Evolutionary conservation across 1,284 basidiomycete species (phyloP).

Genomic region (Naganishia albida): DNA sequence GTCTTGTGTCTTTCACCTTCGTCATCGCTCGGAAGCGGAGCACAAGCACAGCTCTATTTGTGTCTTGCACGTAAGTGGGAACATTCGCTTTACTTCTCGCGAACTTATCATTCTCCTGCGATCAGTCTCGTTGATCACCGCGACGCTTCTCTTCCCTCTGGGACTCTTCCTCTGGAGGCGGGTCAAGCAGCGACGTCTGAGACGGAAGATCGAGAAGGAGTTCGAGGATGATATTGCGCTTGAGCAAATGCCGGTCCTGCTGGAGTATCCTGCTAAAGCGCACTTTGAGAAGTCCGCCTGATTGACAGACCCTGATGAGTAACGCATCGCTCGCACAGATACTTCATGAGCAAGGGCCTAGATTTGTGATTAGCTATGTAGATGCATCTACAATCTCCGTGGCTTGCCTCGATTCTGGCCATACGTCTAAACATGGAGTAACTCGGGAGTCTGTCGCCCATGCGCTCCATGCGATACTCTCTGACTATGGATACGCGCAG

Average conservation of each 20-base stretch:
- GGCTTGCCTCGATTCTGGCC: too few species aligned
- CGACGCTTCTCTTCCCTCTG: neutral
- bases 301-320: too few species aligned
- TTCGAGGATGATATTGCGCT: neutral
- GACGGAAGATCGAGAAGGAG: neutral
- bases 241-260: slow-evolving; percentile 1
- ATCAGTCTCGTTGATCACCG: neutral
- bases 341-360: too few species aligned
- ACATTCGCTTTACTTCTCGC: neutral
- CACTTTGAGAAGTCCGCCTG: slow-evolving; percentile 1
- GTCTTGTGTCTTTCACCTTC: neutral
- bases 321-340: too few species aligned
- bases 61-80: too few species aligned
- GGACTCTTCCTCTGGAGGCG: neutral
- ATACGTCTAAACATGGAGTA: too few species aligned
- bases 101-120: neutral
- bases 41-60: too few species aligned
- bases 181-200: neutral
- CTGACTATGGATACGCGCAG: too few species aligned
- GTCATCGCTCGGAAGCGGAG: neutral
- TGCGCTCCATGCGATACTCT: too few species aligned
- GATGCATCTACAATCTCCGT: too few species aligned
- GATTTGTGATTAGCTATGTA: too few species aligned
- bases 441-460: too few species aligned
- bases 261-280: neutral